A percentile compares a stretch with the other conserved stretches of the same genome.
Evolutionary conservation across 2,329 filamentous ascomycete species (phyloP).

Genomic region (Lecanicillium sp.): DNA sequence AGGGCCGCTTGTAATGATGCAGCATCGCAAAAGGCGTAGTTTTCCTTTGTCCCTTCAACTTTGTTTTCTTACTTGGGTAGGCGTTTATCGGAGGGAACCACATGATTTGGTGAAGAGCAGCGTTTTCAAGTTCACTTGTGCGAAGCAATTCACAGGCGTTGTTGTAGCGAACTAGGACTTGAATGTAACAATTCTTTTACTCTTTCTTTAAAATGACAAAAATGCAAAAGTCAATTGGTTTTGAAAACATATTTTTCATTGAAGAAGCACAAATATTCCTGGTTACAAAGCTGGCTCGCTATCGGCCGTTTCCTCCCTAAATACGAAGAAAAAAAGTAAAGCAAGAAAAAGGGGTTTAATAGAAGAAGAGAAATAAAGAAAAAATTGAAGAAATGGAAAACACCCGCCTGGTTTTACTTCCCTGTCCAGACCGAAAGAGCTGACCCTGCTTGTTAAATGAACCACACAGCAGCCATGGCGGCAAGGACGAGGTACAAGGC

Average conservation of each 20-base stretch:
- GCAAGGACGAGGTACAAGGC: constrained; percentile 7
- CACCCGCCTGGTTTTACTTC: no score
- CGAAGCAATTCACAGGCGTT: no score
- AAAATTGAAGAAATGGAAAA: no score
- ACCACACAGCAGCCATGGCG: background rate
- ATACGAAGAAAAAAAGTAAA: constrained; percentile 1
- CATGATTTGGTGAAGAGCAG: no score
- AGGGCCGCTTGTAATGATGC: background rate
- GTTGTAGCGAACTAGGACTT: no score
- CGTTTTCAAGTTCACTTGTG: no score
- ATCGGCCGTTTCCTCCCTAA: constrained; percentile 1
- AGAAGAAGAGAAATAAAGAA: no score
- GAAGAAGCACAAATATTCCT: constrained; percentile 4
- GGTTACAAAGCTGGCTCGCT: background rate
- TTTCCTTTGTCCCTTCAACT: background rate
- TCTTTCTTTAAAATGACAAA: no score
- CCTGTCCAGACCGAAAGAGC: no score
- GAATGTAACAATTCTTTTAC: no score
- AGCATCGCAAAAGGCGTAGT: background rate
- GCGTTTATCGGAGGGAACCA: background rate
- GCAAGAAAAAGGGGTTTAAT: background rate
- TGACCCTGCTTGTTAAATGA: background rate
- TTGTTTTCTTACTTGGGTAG: background rate
- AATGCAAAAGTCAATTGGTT: background rate
- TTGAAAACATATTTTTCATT: background rate